These are phyloP conservation scores for Ustilago xerochloae DNA, from an alignment of 1,284 basidiomycete genomes.

Conservation along the genomic window DNA sequence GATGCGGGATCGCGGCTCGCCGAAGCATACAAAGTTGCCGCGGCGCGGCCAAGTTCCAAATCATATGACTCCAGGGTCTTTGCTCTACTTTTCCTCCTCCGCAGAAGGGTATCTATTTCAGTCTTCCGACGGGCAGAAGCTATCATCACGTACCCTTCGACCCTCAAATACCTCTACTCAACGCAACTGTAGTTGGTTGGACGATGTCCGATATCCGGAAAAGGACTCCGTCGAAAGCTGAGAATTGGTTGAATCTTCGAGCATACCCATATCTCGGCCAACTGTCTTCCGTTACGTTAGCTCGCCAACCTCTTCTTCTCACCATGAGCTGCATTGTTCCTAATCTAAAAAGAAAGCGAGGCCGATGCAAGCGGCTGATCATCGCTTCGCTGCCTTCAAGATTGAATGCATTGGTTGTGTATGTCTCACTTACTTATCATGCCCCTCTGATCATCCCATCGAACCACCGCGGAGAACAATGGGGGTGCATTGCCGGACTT, in stretches of 20 bases:
- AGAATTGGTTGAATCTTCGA: not conserved
- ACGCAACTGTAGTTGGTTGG: no score
- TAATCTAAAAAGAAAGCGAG: not conserved
- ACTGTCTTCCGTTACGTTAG: not conserved
- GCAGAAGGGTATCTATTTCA: no score
- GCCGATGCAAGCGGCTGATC: constrained; percentile 7
- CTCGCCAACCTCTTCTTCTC: not conserved
- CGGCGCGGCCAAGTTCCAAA: not conserved
- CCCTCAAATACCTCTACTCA: no score
- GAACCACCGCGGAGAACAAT: not conserved
- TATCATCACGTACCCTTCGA: no score
- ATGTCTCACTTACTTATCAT: constrained; percentile 2
- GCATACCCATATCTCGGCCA: not conserved
- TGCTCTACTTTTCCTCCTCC: not conserved
- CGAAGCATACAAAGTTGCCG: not conserved
- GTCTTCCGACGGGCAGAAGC: no score
- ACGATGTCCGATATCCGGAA: no score
- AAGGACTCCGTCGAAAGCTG: no score
- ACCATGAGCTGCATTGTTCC: not conserved
- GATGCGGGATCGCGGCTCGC: not conserved
- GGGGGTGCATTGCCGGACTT: constrained; percentile 1
- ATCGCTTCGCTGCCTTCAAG: no score
- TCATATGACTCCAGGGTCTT: not conserved
- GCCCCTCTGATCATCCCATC: constrained; percentile 2
- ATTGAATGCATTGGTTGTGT: no score